phyloP scores from a whole-genome alignment of 495 filamentous ascomycete genomes.

The Barbatosphaeria neglecta region DNA sequence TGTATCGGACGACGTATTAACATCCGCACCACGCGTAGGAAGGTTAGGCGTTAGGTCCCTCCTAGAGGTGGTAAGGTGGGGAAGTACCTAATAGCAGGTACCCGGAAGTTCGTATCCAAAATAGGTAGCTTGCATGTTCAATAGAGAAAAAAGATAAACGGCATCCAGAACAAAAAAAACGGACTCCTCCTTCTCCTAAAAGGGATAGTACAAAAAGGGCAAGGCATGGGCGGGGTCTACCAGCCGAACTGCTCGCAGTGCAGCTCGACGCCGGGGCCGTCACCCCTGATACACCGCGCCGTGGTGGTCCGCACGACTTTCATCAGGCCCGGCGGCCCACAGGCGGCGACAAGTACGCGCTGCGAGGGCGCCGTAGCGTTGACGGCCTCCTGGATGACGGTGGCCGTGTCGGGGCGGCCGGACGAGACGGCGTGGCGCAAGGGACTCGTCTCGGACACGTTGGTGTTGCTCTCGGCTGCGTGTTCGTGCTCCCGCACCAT shows the following conservation, averaged over 20 bases:
- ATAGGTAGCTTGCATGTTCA: too few species aligned
- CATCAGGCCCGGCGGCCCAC: slow-evolving; percentile 39
- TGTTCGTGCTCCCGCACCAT: slow-evolving; percentile 9
- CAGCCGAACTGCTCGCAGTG: slow-evolving; percentile 46
- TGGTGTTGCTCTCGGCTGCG: slow-evolving; percentile 2
- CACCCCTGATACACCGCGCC: slow-evolving; percentile 33
- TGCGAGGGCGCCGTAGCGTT: slow-evolving; percentile 22
- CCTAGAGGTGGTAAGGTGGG: too few species aligned
- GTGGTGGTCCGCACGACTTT: slow-evolving; percentile 35
- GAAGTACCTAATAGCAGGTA: too few species aligned
- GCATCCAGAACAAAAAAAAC: too few species aligned
- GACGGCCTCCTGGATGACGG: slow-evolving; percentile 30
- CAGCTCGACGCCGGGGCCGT: slow-evolving; percentile 40
- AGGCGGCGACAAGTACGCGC: slow-evolving; percentile 38
- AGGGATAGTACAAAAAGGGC: background rate
- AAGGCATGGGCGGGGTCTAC: background rate
- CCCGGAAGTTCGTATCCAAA: too few species aligned
- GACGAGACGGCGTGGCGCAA: slow-evolving; percentile 14
- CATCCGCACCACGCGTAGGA: too few species aligned
- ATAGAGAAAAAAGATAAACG: too few species aligned
- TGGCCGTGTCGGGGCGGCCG: slow-evolving; percentile 29
- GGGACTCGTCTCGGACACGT: slow-evolving; percentile 2
- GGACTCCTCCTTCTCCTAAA: too few species aligned
- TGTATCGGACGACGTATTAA: too few species aligned
- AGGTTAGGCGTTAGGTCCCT: too few species aligned